These are phyloP conservation scores for Pseudogymnoascus sp. DNA, from an alignment of 2,329 filamentous ascomycete species.

Conservation along the genomic window DNA sequence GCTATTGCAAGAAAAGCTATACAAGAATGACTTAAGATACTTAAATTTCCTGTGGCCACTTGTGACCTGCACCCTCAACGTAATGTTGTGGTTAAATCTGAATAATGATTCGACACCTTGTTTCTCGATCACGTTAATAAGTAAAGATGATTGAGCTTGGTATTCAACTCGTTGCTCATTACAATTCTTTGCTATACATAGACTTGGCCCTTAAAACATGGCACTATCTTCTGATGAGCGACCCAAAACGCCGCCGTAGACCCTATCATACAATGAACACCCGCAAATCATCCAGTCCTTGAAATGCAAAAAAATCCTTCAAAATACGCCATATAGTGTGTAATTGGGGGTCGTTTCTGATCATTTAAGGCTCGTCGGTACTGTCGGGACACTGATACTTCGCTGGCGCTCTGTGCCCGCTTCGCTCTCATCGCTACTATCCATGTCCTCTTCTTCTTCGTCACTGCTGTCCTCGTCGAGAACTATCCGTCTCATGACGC, in stretches of 20 bases:
- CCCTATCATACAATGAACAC: constrained; percentile 1
- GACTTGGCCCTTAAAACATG: neutral
- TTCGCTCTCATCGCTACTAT: constrained; percentile 36
- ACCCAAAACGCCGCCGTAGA: constrained; percentile 2
- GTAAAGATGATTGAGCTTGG: neutral
- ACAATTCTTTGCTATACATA: constrained; percentile 3
- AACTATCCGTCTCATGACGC: constrained; percentile 75
- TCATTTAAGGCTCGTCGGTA: neutral
- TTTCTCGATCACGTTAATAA: neutral
- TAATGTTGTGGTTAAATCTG: neutral
- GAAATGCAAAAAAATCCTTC: constrained; percentile 1
- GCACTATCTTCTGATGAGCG: neutral
- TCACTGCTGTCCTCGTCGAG: constrained; percentile 51
- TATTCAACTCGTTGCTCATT: constrained; percentile 5
- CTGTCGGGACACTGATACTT: constrained; percentile 36
- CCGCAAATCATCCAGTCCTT: constrained; percentile 1
- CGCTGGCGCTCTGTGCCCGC: constrained; percentile 47
- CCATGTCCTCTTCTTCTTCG: constrained; percentile 27
- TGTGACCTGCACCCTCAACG: neutral
- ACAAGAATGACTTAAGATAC: constrained; percentile 19
- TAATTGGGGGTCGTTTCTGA: constrained; percentile 4
- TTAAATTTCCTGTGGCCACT: constrained; percentile 1
- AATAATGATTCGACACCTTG: neutral
- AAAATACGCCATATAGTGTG: constrained; percentile 9
- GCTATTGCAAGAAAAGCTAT: constrained; percentile 21